Evolutionary conservation across 257 asterid genomes (phyloP).

Genomic region (Solanum microdontum): DNA sequence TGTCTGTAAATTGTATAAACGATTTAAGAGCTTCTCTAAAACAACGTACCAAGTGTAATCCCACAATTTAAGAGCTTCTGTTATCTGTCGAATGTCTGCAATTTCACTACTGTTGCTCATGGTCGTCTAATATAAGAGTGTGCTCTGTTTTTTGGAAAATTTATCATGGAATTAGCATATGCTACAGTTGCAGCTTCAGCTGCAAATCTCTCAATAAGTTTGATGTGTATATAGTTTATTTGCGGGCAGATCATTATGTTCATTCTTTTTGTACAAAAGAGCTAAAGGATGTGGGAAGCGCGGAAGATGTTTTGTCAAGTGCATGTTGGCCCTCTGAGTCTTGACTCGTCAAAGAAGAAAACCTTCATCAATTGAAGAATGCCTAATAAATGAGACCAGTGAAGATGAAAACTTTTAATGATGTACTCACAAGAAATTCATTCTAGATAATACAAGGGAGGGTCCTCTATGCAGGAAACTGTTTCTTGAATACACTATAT

Average conservation of each 20-base stretch:
- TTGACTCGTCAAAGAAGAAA: not conserved
- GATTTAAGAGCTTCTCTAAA: not conserved
- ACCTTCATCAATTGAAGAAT: not conserved
- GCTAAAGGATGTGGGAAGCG: not conserved
- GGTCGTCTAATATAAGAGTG: not conserved
- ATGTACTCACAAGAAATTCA: not conserved
- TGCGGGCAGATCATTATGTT: not conserved
- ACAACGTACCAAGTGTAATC: not conserved
- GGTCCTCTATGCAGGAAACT: not conserved
- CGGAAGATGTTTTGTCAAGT: not conserved
- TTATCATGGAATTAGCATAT: not conserved
- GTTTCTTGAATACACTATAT: not conserved
- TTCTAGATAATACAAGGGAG: conserved; percentile 1
- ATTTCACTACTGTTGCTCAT: not conserved
- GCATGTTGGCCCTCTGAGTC: not conserved
- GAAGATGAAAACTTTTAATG: not conserved
- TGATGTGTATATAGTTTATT: not conserved
- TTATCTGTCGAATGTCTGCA: not conserved
- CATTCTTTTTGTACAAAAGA: no score
- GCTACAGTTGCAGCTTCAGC: not conserved
- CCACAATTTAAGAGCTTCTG: not conserved
- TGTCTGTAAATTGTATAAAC: not conserved
- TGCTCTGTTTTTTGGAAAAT: not conserved
- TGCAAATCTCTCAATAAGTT: not conserved
- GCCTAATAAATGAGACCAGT: not conserved